These are phyloP conservation scores for Heliamphora exappendiculata DNA, from an alignment of 148 eudicot genomes.

Conservation along the genomic window DNA sequence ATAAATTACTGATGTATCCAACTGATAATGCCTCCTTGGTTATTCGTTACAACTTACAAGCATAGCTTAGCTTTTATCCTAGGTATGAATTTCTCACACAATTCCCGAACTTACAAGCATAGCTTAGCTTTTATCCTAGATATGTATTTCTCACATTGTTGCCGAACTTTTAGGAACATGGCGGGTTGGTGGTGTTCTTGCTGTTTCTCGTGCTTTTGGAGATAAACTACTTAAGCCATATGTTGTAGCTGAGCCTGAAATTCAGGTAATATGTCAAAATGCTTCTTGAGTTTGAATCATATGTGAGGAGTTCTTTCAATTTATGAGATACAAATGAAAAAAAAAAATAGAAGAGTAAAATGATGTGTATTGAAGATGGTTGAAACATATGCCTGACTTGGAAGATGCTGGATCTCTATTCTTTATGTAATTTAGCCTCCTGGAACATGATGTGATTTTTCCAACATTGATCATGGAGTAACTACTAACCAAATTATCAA, in stretches of 20 bases:
- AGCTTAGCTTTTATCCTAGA: neutral
- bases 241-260: constrained; percentile 74
- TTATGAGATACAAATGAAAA: neutral
- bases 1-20: too few species aligned
- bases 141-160: neutral
- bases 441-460: neutral
- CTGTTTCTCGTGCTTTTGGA: constrained; percentile 76
- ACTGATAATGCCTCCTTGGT: too few species aligned
- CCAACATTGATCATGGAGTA: neutral
- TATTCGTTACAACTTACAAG: too few species aligned
- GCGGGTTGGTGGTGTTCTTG: constrained; percentile 90
- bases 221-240: constrained; percentile 56
- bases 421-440: neutral
- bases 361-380: neutral
- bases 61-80: too few species aligned
- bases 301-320: neutral
- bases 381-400: neutral
- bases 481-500: neutral
- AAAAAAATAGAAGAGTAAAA: too few species aligned
- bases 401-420: neutral
- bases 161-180: constrained; percentile 58
- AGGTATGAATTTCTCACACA: too few species aligned
- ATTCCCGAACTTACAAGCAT: too few species aligned
- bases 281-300: neutral
- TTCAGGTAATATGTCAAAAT: constrained; percentile 36